phyloP scores from a whole-genome alignment of 2,329 filamentous ascomycete genomes.

The Diaporthe sp. region DNA sequence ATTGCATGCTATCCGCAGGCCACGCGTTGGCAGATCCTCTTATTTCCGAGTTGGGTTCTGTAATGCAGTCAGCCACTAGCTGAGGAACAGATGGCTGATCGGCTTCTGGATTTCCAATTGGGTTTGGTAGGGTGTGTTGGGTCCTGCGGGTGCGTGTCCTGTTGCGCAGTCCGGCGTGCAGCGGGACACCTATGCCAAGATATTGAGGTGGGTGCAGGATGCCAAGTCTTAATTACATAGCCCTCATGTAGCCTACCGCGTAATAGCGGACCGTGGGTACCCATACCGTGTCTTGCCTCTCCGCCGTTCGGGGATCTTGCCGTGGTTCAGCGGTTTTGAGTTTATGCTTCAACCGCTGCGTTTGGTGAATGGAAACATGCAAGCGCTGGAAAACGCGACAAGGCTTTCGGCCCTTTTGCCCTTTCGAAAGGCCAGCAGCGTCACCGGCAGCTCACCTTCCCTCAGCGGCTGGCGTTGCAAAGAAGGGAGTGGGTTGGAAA shows the following conservation, averaged over 20 bases:
- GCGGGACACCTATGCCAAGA: neutral
- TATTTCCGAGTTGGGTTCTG: constrained; percentile 20
- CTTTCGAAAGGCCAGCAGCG: neutral
- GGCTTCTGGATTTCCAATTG: neutral
- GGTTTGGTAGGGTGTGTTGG: neutral
- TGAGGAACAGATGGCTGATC: constrained; percentile 21
- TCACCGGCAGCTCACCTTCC: constrained; percentile 5
- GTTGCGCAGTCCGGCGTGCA: constrained; percentile 9
- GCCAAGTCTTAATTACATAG: constrained; percentile 23
- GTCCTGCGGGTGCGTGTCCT: constrained; percentile 14
- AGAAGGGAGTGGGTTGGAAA: constrained; percentile 29
- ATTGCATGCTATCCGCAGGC: constrained; percentile 8
- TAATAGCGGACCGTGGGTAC: constrained; percentile 9
- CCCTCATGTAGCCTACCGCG: constrained; percentile 2
- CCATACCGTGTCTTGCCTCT: neutral
- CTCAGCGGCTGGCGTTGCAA: constrained; percentile 4
- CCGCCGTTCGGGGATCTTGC: neutral
- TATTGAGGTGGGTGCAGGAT: neutral
- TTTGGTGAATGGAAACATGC: neutral
- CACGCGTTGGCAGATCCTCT: constrained; percentile 25
- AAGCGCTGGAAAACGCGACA: constrained; percentile 8
- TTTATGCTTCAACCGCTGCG: constrained; percentile 1
- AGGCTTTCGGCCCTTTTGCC: neutral
- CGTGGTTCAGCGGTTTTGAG: neutral
- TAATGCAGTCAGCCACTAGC: constrained; percentile 28